Percentiles rank a stretch among this genome's conserved stretches.
Conservation (phyloP, 768 basidiomycete genomes). For the Amanita rubescens region DNA sequence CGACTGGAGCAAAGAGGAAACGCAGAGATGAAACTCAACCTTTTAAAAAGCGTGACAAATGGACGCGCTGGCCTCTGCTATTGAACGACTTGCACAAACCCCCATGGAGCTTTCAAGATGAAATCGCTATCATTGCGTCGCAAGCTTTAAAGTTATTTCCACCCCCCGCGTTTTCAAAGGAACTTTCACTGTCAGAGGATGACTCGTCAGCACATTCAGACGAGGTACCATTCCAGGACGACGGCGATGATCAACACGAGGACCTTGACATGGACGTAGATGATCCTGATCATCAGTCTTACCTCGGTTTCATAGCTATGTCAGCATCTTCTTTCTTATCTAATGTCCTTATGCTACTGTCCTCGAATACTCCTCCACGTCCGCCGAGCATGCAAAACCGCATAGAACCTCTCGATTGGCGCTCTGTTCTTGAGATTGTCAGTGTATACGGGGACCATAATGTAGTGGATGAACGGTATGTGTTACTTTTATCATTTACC, state of each 20-base stretch:
- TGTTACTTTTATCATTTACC: not conserved
- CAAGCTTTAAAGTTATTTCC: conserved; percentile 23
- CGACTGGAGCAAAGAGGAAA: conserved; percentile 13
- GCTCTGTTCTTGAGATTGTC: conserved; percentile 48
- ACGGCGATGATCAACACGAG: conserved; percentile 16
- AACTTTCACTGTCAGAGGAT: not conserved
- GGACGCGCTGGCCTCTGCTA: conserved; percentile 76
- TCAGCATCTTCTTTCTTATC: conserved; percentile 40
- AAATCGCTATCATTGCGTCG: conserved; percentile 44
- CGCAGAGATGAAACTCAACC: conserved; percentile 14
- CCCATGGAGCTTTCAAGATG: conserved; percentile 67
- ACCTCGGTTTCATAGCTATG: conserved; percentile 31
- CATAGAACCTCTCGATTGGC: conserved; percentile 55
- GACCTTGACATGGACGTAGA: conserved; percentile 19
- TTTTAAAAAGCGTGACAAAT: conserved; percentile 35
- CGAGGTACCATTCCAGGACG: conserved; percentile 1
- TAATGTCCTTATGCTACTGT: conserved; percentile 45
- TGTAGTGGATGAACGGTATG: conserved; percentile 30
- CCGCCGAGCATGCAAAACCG: conserved; percentile 60
- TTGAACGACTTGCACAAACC: conserved; percentile 53
- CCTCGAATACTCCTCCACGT: conserved; percentile 46
- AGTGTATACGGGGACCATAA: conserved; percentile 31
- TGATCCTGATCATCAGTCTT: conserved; percentile 23
- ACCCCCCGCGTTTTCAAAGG: conserved; percentile 1
- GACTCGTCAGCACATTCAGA: not conserved